Base-by-base conservation (phyloP, 257 asterid genomes). In the Primulina tabacum region DNA sequence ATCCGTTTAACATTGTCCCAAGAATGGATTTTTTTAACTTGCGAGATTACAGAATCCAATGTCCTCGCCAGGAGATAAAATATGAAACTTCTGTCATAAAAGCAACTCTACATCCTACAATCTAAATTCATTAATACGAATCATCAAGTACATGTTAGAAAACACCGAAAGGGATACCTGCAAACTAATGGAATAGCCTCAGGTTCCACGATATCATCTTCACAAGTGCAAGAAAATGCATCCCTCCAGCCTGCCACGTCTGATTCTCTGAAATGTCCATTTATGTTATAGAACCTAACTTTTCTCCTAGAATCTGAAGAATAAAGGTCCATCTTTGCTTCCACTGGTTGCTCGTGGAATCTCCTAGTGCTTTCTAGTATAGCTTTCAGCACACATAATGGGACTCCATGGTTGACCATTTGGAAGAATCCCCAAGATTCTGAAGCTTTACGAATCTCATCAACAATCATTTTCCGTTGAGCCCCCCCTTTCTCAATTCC, bases 381-480 rank as follows among this genome's bases (percentile, higher is more conserved):
- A 0, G 21, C 76, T 0, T 87, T 84, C 81, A 80, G 74, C 9
- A 57, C 88, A 53, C 77, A 38, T 24, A 32, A n/a, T 2, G 95
- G 94, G 16, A 88, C 81, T 38, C 95, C 96, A 55, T 89, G 97
- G 71, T 84, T 87, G 9, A 84, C 74, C 75, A 90, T 73, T 70
- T 87, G 93, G 77, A 90, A 90, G 58, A 88, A 88, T 1, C 95
- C 96, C 92, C 92, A 89, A 1, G 69, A 68, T 18, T 72, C 83
- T 2, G 89, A 84, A 8, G 90, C 97, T 16, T 12, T 26, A 0
- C 90, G 80, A 21, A 90, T 82, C 69, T 79, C 87, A 1, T 79
- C 86, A 37, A 85, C 66, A 5, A 83, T 71, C 74, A 69, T 60
- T 10, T 8, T 11, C 43, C 90, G 67, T 26, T 76, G 56, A 21